phyloP scores from a whole-genome alignment of 2,329 filamentous ascomycete species.

The Dothistroma septosporum region DNA sequence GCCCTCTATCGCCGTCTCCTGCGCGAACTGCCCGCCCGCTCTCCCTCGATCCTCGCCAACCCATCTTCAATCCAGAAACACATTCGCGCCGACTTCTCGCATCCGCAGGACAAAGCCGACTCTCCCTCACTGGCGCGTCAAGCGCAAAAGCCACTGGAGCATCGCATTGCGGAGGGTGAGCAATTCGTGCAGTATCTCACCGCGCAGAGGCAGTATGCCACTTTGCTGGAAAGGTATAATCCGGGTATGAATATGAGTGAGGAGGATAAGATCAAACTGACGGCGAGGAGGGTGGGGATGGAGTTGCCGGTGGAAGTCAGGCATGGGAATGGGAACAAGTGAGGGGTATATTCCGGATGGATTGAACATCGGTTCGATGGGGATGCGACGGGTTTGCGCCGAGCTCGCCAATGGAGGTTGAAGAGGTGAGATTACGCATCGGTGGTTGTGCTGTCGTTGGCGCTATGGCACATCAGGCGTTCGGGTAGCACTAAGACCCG shows the following conservation, averaged over 20 bases:
- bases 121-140: slow-evolving; percentile 39
- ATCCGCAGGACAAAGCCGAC: slow-evolving; percentile 18
- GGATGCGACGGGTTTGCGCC: neutral
- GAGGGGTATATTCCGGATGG: neutral
- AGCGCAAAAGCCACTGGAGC: slow-evolving; percentile 28
- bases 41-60: slow-evolving; percentile 46
- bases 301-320: slow-evolving; percentile 64
- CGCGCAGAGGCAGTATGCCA: slow-evolving; percentile 79
- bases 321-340: neutral
- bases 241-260: slow-evolving; percentile 85
- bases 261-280: slow-evolving; percentile 75
- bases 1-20: slow-evolving; percentile 84
- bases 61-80: slow-evolving; percentile 67
- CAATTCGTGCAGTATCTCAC: slow-evolving; percentile 76
- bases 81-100: slow-evolving; percentile 61
- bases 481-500: too few relatives aligned
- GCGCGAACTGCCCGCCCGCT: slow-evolving; percentile 77
- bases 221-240: slow-evolving; percentile 85
- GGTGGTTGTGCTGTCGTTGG: too few relatives aligned
- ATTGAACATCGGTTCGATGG: neutral
- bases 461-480: too few relatives aligned
- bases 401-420: too few relatives aligned
- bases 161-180: slow-evolving; percentile 55
- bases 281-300: slow-evolving; percentile 85
- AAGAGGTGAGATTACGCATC: too few relatives aligned